Evolutionary conservation across 345 rosid genomes (phyloP).

Genomic region (Populus deltoides): DNA sequence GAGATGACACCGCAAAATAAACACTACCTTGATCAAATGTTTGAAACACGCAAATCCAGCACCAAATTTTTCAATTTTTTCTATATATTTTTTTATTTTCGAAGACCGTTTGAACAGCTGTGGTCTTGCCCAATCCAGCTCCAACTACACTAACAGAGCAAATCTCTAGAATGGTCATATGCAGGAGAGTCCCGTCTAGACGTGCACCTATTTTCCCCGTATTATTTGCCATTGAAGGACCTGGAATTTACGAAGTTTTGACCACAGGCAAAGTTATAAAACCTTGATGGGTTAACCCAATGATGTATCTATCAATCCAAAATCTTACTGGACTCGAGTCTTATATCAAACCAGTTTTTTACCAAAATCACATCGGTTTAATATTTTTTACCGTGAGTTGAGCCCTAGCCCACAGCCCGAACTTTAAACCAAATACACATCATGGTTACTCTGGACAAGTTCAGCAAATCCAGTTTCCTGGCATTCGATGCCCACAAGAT

Average conservation of each 20-base stretch:
- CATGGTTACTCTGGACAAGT: neutral
- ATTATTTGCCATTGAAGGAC: no score
- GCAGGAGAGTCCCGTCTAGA: conserved; percentile 17
- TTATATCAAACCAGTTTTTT: no score
- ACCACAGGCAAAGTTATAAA: no score
- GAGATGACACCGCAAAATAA: no score
- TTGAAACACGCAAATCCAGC: neutral
- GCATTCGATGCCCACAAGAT: neutral
- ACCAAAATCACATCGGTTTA: no score
- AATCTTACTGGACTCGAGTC: no score
- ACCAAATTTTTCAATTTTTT: conserved; percentile 11
- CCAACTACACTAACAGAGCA: conserved; percentile 5
- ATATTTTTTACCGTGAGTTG: no score
- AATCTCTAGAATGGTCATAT: conserved; percentile 11
- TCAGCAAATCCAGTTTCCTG: neutral
- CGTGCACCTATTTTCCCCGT: neutral
- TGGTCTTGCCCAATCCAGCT: conserved; percentile 32
- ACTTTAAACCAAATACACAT: no score
- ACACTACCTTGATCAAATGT: conserved; percentile 9
- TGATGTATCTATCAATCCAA: no score
- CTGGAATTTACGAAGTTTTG: no score
- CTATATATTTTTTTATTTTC: conserved; percentile 14
- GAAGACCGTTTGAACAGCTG: conserved; percentile 22
- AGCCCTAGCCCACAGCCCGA: no score
- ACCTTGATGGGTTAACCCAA: no score